Conservation (phyloP, 176 grass and related monocot genomes). For the Ensete ventricosum region DNA sequence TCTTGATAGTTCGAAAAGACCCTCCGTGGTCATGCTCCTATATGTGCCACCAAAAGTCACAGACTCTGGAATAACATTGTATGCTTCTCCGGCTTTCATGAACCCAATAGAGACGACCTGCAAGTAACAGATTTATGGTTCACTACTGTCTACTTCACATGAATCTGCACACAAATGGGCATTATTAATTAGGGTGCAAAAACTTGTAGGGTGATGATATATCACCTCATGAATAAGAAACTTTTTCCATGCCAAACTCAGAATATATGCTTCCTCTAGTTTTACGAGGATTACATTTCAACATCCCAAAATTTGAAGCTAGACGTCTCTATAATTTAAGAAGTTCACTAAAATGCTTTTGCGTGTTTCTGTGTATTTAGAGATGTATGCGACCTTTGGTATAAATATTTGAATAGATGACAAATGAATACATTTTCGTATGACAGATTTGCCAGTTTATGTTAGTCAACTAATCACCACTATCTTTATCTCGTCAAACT, state of each 20-base stretch:
- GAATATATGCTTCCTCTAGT: not conserved
- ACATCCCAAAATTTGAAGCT: not conserved
- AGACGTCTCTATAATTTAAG: not conserved
- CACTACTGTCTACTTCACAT: slow-evolving; percentile 21
- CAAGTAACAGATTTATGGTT: not conserved
- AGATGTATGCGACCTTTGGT: not conserved
- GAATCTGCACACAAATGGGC: not conserved
- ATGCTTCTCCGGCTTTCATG: slow-evolving; percentile 49
- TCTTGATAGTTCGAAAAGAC: slow-evolving; percentile 29
- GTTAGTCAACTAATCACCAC: not conserved
- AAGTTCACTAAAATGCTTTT: not conserved
- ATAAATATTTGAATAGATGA: not conserved
- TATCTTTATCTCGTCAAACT: too few relatives aligned
- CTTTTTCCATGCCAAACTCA: not conserved
- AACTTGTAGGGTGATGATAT: not conserved
- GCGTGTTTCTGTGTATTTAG: not conserved
- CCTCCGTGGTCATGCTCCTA: slow-evolving; percentile 51
- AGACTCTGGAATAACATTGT: slow-evolving; percentile 51
- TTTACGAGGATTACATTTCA: not conserved
- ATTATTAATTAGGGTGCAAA: not conserved
- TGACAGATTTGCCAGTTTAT: not conserved
- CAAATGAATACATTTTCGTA: not conserved
- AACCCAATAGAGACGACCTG: slow-evolving; percentile 58
- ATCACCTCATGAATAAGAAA: not conserved
- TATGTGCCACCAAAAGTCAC: slow-evolving; percentile 61